Conservation (phyloP, 139 green algal species). For the Chara braunii region DNA sequence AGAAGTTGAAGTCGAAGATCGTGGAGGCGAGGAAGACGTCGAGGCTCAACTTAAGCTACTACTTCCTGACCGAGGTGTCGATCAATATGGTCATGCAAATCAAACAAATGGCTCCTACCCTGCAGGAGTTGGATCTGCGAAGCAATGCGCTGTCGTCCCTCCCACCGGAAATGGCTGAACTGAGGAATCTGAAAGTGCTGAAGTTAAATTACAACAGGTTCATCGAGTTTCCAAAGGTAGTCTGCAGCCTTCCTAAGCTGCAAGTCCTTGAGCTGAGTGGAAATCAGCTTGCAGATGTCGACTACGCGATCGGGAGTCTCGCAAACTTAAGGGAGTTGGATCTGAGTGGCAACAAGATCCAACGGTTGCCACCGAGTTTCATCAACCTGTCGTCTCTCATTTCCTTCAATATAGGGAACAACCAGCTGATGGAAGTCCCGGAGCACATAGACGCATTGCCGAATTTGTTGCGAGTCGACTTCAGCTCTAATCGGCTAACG, state of each 20-base stretch:
- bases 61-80: background rate
- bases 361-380: constrained; percentile 47
- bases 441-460: constrained; percentile 60
- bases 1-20: constrained; percentile 33
- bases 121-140: background rate
- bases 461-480: constrained; percentile 39
- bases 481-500: constrained; percentile 22
- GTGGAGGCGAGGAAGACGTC: constrained; percentile 17
- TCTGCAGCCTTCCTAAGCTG: constrained; percentile 26
- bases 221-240: constrained; percentile 43
- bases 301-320: constrained; percentile 49
- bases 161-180: constrained; percentile 60
- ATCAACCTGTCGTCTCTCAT: constrained; percentile 54
- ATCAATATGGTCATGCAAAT: background rate
- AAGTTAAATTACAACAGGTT: constrained; percentile 79
- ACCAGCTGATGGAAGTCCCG: constrained; percentile 63
- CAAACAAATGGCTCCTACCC: constrained; percentile 2
- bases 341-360: constrained; percentile 22
- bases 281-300: constrained; percentile 60
- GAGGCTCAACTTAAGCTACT: constrained; percentile 33
- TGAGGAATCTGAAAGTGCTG: constrained; percentile 57
- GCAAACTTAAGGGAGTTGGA: constrained; percentile 48
- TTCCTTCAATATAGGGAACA: constrained; percentile 70
- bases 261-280: constrained; percentile 62
- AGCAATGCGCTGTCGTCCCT: constrained; percentile 68